Base-by-base conservation (phyloP, 805 yeast genomes). In the Starmerella potacharoeniae region DNA sequence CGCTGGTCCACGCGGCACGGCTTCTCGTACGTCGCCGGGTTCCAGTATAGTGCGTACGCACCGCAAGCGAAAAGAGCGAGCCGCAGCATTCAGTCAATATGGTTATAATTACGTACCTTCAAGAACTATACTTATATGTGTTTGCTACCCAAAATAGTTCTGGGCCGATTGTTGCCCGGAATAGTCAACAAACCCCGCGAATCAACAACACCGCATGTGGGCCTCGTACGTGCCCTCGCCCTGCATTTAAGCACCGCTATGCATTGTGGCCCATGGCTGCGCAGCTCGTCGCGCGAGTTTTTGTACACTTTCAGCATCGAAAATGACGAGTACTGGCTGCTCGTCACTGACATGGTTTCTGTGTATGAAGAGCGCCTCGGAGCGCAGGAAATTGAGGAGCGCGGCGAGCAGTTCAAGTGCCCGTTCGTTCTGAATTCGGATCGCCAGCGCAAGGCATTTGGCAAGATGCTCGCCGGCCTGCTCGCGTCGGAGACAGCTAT, bases 1-100 rank as follows among this genome's bases (percentile, higher is more conserved):
- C 60, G 51, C 10, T 29, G 50, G 39, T 55, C 50, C 9, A 57
- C 30, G 13, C 34, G 29, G 43, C 60, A 57, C 42, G 47, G 4
- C 17, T 8, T 11, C 43, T 53, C 55, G 45, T 49, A 47, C 29
- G 14, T 7, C 17, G 35, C 1, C 4, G 30, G n/a, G 6, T 46
- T n/a, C n/a, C 35, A 9, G 28, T 40, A 28, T 33, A 22, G 22
- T 22, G 22, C 22, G 22, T 22, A 3, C 22, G 22, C 22, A 3
- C 22, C 22, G 22, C 22, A 22, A 22, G 22, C 22, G 3, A 22
- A 22, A 3, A 33, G 35, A 33, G 35, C 35, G 4, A 33, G 11
- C 8, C 35, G 35, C 35, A 33, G 11, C 11, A 7, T 33, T 33
- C 8, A 8, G 11, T 33, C 8, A 2, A 33, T 2, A 33, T 33